Evolutionary conservation across 148 eudicot genomes (phyloP), one percentile per base, ranked within the genome.

Genomic region (Vaccinium corymbosum): DNA sequence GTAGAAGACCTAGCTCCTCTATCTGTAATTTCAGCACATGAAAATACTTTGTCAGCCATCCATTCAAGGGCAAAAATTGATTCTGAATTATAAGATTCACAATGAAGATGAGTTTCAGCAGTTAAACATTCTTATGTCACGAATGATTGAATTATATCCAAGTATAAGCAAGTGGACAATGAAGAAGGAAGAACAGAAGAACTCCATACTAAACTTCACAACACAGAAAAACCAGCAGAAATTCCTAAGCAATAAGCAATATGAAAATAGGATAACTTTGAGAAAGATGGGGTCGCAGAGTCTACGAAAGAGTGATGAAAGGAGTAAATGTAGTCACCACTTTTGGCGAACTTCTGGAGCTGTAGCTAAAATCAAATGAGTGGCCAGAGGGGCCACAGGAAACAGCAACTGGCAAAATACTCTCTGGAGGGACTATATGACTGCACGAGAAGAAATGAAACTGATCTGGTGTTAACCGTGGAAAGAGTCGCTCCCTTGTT

Each of bases 371-470:
- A 85, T 96, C 99, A 70, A 93, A 92, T 80, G 94, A 81, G 81
- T 85, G 90, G 32, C 98, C 95, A 85, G 98, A 90, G 73, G 99
- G 99, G 86, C 99, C 98, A 62, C 81, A 85, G 78, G 98, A 91
- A 76, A 96, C 92, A 84, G 93, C 93, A 76, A 96, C 80, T 3
- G 98, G 99, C 81, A 96, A 83, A 85, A 96, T 94, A 83, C 94
- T 96, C 85, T 92, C 98, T 29, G 94, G 88, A 64, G 99, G 92
- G 71, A 96, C 91, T 85, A 96, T 94, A 85, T 96, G 99, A 66
- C 92, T 93, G 83, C 99, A 96, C n/a, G 99, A 91, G 85, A 94
- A 96, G 89, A 96, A 93, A 86, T 90, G 94, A 83, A 94, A 81
- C 80, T 84, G 86, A 49, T 93, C 92, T 29, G 88, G 82, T 22